Conservation (phyloP, 2,329 filamentous ascomycete species). For the Madurella mycetomatis region DNA sequence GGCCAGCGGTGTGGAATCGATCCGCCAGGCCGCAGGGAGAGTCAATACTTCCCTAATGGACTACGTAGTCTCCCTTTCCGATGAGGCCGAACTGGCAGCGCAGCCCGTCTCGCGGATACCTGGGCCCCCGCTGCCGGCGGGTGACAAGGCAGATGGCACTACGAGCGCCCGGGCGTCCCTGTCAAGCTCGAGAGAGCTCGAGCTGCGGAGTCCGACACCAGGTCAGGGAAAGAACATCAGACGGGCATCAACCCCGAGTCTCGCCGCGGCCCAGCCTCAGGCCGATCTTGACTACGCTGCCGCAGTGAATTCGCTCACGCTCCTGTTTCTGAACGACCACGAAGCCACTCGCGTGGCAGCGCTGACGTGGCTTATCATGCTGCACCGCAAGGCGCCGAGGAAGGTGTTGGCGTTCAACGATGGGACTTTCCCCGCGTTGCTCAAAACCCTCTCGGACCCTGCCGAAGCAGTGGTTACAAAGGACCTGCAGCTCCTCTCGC, state of each 20-base stretch:
- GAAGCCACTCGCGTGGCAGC: slow-evolving; percentile 93
- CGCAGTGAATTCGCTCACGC: slow-evolving; percentile 85
- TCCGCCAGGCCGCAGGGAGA: slow-evolving; percentile 79
- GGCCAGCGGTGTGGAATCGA: slow-evolving; percentile 84
- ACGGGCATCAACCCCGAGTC: slow-evolving; percentile 41
- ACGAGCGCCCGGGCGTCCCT: slow-evolving; percentile 49
- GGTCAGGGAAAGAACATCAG: slow-evolving; percentile 45
- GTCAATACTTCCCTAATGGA: slow-evolving; percentile 91
- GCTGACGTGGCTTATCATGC: slow-evolving; percentile 94
- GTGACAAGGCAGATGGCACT: slow-evolving; percentile 44
- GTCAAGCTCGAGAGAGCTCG: slow-evolving; percentile 51
- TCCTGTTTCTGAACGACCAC: slow-evolving; percentile 94
- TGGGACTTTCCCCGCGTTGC: slow-evolving; percentile 88
- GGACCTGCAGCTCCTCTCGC: slow-evolving; percentile 86
- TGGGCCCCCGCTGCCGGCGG: slow-evolving; percentile 38
- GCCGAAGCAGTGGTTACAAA: slow-evolving; percentile 94
- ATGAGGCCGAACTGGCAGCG: slow-evolving; percentile 51
- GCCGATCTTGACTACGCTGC: slow-evolving; percentile 91
- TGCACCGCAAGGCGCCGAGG: slow-evolving; percentile 88
- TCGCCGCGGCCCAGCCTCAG: slow-evolving; percentile 41
- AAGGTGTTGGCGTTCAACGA: slow-evolving; percentile 96
- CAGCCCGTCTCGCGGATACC: slow-evolving; percentile 39
- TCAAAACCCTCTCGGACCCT: slow-evolving; percentile 94
- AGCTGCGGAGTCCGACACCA: slow-evolving; percentile 49
- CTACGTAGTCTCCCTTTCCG: slow-evolving; percentile 86